phyloP scores from a whole-genome alignment of 2,329 filamentous ascomycete species.

The Sclerotinia glacialis region DNA sequence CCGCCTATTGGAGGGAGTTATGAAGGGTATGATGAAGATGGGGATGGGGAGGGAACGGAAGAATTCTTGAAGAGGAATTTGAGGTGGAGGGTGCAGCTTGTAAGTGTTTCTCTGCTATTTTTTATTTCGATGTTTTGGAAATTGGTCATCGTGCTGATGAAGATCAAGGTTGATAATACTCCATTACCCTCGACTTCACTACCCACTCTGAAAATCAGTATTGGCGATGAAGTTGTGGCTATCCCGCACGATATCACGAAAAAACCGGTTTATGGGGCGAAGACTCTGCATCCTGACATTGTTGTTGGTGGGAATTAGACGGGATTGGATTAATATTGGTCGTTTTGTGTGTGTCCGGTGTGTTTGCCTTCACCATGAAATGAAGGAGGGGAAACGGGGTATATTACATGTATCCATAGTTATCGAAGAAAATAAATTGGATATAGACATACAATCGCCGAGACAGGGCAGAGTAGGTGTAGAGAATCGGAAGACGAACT shows the following conservation, averaged over 20 bases:
- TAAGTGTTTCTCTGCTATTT: conserved; percentile 20
- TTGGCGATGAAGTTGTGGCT: conserved; percentile 31
- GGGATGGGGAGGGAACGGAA: conserved; percentile 25
- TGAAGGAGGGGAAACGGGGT: too few species aligned
- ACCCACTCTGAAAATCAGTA: conserved; percentile 27
- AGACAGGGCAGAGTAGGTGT: too few species aligned
- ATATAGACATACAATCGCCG: neutral
- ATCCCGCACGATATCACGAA: conserved; percentile 25
- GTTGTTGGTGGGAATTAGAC: conserved; percentile 3
- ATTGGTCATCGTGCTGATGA: neutral
- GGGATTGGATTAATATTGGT: neutral
- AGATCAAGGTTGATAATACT: conserved; percentile 12
- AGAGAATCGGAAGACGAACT: too few species aligned
- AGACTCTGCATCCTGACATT: conserved; percentile 30
- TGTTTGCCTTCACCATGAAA: neutral
- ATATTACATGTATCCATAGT: neutral
- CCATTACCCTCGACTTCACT: conserved; percentile 18
- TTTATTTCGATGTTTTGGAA: neutral
- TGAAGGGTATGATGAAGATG: conserved; percentile 20
- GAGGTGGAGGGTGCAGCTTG: conserved; percentile 35
- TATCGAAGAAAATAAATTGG: neutral
- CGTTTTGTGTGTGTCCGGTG: neutral
- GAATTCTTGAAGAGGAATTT: conserved; percentile 31
- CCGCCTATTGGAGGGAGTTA: conserved; percentile 1
- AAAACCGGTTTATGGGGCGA: conserved; percentile 31